Conservation (phyloP, 768 basidiomycete genomes). For the Xerocomus brunneocitrinus region DNA sequence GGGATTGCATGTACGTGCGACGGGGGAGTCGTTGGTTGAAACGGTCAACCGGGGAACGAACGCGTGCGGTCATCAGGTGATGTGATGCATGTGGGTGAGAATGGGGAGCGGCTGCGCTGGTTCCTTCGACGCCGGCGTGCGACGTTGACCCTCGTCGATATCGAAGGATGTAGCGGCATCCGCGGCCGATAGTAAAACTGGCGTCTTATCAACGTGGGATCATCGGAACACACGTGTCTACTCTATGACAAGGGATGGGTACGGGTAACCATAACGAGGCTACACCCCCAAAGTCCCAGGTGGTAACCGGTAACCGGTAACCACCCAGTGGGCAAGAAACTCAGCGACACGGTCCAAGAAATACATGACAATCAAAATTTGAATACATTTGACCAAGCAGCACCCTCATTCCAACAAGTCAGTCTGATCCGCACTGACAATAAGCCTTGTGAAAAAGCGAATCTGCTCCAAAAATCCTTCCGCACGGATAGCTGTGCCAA, state of each 20-base stretch:
- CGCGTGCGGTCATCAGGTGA: conserved; percentile 10
- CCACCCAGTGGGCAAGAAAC: neutral
- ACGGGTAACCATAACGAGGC: too few species aligned
- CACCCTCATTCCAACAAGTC: conserved; percentile 13
- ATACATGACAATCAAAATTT: neutral
- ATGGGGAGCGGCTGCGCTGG: neutral
- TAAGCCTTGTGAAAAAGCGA: conserved; percentile 30
- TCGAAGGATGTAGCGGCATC: conserved; percentile 24
- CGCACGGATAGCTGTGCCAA: conserved; percentile 22
- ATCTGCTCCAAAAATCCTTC: conserved; percentile 29
- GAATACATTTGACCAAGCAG: neutral
- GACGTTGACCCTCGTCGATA: conserved; percentile 11
- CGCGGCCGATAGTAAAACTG: conserved; percentile 26
- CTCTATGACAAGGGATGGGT: too few species aligned
- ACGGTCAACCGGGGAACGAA: conserved; percentile 19
- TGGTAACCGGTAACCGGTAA: too few species aligned
- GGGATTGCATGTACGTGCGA: neutral
- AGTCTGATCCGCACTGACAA: conserved; percentile 33
- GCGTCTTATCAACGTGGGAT: too few species aligned
- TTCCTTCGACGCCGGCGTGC: conserved; percentile 13
- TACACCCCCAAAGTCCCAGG: too few species aligned
- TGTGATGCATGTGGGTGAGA: neutral
- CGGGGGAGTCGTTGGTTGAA: conserved; percentile 21
- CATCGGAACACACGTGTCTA: too few species aligned
- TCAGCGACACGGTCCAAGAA: neutral